Evolutionary conservation across 768 basidiomycete species (phyloP), one percentile per base, ranked within the genome.

Genomic region (Lactifluus hygrophoroides): DNA sequence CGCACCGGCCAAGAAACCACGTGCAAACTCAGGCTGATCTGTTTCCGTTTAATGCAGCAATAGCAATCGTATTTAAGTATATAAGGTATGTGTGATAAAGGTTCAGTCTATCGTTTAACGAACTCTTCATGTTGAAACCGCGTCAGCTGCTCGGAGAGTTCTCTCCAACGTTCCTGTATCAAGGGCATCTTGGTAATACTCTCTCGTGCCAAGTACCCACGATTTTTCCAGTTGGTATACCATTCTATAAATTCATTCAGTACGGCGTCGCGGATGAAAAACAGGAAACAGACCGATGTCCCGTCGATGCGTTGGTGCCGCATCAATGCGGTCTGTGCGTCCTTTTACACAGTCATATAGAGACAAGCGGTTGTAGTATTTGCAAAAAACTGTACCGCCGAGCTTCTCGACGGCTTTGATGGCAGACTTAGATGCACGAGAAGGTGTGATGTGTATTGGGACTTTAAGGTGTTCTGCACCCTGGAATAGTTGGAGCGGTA

Each of bases 321-420:
- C 94, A 53, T 80, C 75, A 56, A 78, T 72, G 54, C 85, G 80
- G 67, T 93, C 88, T 19, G 77, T 81, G 30, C 82, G 78, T 5
- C 84, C 84, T 64, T 88, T 83, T 61, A 91, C 71, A 61, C 83
- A 86, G 65, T 93, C 90, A 37, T 84, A 81, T 48, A 98, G 79
- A 0, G 90, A 85, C 34, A 96, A 78, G 19, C 80, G 72, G 72
- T 98, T 98, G 74, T 95, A 93, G 70, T 90, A 95, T 68, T 90
- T 87, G 74, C 93, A 94, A 46, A 87, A 82, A 35, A 97, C 83
- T 48, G 82, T 81, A 25, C 95, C 95, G 23, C 94, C 92, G 10
- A 75, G 77, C 17, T 75, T 75, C 69, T 97, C 91, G 54, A 99
- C 83, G 0, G 93, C 90, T 52, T 78, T 69, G 56, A 97, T 90